Evolutionary conservation across 2,329 filamentous ascomycete species (phyloP), one percentile per base, ranked within the genome.

Genomic region (Exophiala lecanii-corni): DNA sequence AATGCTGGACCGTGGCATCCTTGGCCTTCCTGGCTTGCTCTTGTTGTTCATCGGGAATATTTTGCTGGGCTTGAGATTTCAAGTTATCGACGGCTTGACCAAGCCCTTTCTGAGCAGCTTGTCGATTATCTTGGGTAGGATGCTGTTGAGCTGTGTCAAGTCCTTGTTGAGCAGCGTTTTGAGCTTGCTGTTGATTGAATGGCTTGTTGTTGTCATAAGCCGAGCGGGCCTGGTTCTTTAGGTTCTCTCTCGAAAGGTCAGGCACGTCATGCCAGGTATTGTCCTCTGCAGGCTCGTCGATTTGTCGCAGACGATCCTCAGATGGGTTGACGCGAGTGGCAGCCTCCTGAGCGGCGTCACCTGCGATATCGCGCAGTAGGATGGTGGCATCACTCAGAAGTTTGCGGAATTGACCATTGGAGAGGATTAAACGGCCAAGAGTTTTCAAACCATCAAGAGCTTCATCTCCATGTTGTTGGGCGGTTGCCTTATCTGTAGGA

Each of bases 391-490:
- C 92, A 49, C 77, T 85, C 54, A 95, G 75, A 23, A 95, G 79
- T 71, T 95, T 95, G 56, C 89, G 79, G 74, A 94, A 96, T 64
- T 97, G 89, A 54, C 92, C 92, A 58, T 98, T 98, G 57, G 89
- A 94, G 59, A 97, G 84, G 57, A 97, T 72, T 44, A 98, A 74
- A 13, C 84, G 89, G 39, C 91, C 92, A 1, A 98, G 73, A 3
- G 88, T 95, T 56, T 88, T 82, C 33, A 98, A 68, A 18, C 91
- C 92, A 52, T 95, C 80, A 6, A 94, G 72, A 1, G 85, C 88
- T 62, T 91, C 76, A 51, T 92, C 80, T 30, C 84, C 87, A 62
- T 98, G 87, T 61, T 91, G 82, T 68, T 84, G 80, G 18, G 86
- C 86, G 2, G 77, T 76, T 1, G 86, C 81, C 71, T 88, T 94